Evolutionary conservation across 805 yeast species (phyloP), one percentile per base, ranked within the genome.

Genomic region (Kodamaea hsintzibuensis): DNA sequence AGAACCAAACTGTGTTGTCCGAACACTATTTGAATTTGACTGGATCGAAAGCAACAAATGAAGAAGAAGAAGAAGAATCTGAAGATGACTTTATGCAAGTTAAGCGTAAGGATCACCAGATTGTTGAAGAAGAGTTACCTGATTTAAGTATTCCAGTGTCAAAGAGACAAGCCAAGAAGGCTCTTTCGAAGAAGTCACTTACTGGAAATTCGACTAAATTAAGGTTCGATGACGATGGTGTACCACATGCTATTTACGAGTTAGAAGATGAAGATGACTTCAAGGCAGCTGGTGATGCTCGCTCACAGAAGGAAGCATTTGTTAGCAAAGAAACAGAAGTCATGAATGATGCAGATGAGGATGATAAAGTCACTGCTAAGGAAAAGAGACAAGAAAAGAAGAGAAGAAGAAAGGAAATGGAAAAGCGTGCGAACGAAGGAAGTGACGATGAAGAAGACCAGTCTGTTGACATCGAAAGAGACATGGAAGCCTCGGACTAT

Each of bases 191-290:
- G 75, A 95, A 93, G 68, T 81, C 91, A 1, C 60, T 84, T 19
- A 81, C 81, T 57, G 89, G 90, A 1, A 81, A 83, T 54, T 87
- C 97, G 14, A 83, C 88, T 17, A 95, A 91, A 67, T 69, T 93
- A 61, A 79, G 82, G 52, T 95, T 93, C 65, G 99, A 95, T 66
- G 99, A 95, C 57, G 98, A 93, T 2, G 99, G 99, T 25, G 79
- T 78, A 4, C 87, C 98, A 0, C 98, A 93, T 70, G 89, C 96
- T 8, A 77, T 93, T 4, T 95, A 95, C 65, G 98, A 93, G 71
- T 78, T 95, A 56, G 91, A 90, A 66, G 89, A 88, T 60, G 98
- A 91, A 70, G 95, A 85, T 42, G 96, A 89, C 55, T 95, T 95
- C 81, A 80, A 70, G 57, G 83, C 81, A 57, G 92, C 89, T 42